Percentiles rank a stretch among this genome's conserved stretches.
Conservation (phyloP, 164 flowering plant genomes). For the Chimonanthus salicifolius region DNA sequence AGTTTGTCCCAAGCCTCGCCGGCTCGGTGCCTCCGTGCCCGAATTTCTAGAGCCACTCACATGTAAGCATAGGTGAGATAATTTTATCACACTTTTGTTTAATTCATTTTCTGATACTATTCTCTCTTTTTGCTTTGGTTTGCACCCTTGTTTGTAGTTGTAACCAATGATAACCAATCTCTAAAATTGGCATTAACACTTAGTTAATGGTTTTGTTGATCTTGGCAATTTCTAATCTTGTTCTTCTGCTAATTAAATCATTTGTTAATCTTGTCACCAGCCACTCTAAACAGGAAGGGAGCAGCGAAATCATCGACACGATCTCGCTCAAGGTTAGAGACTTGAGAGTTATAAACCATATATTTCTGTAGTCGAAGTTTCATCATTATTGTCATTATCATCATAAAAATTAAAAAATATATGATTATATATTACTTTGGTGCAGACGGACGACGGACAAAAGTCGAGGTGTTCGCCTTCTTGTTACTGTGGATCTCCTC, state of each 20-base stretch:
- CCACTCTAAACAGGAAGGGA: conserved; percentile 29
- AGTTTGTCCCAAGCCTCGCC: conserved; percentile 60
- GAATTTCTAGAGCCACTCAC: conserved; percentile 39
- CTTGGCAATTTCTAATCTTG: too few relatives aligned
- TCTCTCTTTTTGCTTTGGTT: neutral
- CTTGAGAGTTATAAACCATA: neutral
- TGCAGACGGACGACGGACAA: conserved; percentile 25
- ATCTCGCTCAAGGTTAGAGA: conserved; percentile 34
- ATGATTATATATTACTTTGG: neutral
- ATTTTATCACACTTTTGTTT: neutral
- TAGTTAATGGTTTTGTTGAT: too few relatives aligned
- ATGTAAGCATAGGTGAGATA: conserved; percentile 38
- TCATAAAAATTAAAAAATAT: neutral
- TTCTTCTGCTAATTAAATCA: neutral
- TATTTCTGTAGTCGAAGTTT: neutral
- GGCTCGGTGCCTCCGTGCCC: conserved; percentile 31
- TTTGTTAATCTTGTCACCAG: conserved; percentile 18
- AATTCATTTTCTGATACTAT: neutral
- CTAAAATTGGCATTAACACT: too few relatives aligned
- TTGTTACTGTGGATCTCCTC: conserved; percentile 52
- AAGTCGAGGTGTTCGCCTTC: conserved; percentile 25
- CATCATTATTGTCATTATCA: too few relatives aligned
- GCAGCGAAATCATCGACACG: conserved; percentile 30
- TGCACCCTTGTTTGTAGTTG: too few relatives aligned
- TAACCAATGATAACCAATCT: too few relatives aligned